Percentiles rank a stretch among this genome's conserved stretches.
Evolutionary conservation across 176 grass and related monocot species (phyloP).

Genomic region (Elymus sibiricus): DNA sequence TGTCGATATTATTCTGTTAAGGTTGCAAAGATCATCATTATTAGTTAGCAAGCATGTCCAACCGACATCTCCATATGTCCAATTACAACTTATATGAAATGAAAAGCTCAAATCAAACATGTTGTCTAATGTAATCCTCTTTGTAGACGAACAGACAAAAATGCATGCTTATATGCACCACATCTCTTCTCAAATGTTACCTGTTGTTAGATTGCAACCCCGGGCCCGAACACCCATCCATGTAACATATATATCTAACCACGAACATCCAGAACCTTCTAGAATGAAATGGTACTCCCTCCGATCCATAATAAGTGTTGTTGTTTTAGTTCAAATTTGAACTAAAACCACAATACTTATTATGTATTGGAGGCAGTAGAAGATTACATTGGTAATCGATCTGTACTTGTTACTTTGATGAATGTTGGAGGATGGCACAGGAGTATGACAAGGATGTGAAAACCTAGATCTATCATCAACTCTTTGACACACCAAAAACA

Average conservation of each 20-base stretch:
- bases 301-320: too few species aligned
- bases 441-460: background rate
- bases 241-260: background rate
- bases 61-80: background rate
- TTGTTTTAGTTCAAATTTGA: too few species aligned
- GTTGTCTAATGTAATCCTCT: background rate
- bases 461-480: constrained; percentile 13
- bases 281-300: background rate
- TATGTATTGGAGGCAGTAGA: too few species aligned
- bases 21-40: background rate
- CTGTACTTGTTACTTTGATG: background rate
- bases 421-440: background rate
- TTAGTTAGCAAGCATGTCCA: background rate
- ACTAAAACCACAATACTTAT: too few species aligned
- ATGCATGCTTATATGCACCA: background rate
- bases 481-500: background rate
- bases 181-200: constrained; percentile 1
- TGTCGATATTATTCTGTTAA: constrained; percentile 12
- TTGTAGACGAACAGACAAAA: background rate
- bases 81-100: constrained; percentile 3
- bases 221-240: background rate
- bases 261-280: background rate
- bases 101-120: background rate
- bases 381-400: background rate
- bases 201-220: background rate